phyloP scores from a whole-genome alignment of 768 basidiomycete genomes.

The Amylocystis lapponica region DNA sequence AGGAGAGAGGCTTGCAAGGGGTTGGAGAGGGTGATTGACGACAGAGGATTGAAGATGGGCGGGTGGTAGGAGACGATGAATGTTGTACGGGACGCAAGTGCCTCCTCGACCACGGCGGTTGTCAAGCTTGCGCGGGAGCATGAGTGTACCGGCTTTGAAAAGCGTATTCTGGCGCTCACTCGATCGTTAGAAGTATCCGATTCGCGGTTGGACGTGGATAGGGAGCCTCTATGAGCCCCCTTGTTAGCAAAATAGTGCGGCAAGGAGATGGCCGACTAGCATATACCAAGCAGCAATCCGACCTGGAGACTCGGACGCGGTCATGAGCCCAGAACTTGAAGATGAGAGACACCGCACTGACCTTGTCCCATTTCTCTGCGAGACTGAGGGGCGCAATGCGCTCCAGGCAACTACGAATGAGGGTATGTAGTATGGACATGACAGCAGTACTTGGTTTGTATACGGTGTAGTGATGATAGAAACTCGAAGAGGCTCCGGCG shows the following conservation, averaged over 20 bases:
- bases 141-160: background rate
- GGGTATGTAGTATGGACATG: constrained; percentile 40
- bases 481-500: background rate
- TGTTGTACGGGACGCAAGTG: constrained; percentile 52
- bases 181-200: constrained; percentile 37
- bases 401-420: constrained; percentile 69
- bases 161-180: constrained; percentile 25
- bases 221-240: constrained; percentile 35
- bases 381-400: constrained; percentile 81
- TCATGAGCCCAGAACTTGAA: constrained; percentile 4
- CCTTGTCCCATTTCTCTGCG: constrained; percentile 94
- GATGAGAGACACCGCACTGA: constrained; percentile 33
- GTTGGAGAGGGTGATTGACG: constrained; percentile 70
- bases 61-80: constrained; percentile 84
- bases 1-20: constrained; percentile 79
- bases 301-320: constrained; percentile 16
- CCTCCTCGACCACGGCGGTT: constrained; percentile 62
- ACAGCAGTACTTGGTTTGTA: background rate
- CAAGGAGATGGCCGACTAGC: background rate
- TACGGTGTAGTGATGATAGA: too few species aligned
- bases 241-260: too few species aligned
- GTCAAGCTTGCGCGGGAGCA: constrained; percentile 48
- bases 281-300: constrained; percentile 26
- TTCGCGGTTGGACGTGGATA: constrained; percentile 23
- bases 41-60: constrained; percentile 70